Base-by-base conservation (phyloP, 2,329 filamentous ascomycete species). In the Blastomyces emzantsi region DNA sequence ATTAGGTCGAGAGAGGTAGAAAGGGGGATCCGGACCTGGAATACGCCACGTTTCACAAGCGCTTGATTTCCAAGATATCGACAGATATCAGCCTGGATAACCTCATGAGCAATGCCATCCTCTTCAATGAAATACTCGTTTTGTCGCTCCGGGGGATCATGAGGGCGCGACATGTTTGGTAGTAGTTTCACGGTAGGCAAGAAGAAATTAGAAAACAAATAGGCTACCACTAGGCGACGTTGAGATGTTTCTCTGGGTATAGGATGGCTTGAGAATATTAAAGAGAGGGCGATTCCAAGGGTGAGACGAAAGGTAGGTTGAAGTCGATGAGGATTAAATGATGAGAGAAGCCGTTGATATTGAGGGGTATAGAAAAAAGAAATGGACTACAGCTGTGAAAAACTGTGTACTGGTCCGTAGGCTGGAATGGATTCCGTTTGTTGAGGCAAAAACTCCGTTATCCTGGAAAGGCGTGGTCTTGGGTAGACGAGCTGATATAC, bases 51-150 rank as follows among this genome's bases (percentile, higher is more conserved):
- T 72, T 87, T 87, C 73, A 90, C 89, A 71, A 90, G 83, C 69
- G 89, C 89, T 80, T 92, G 89, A 75, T 90, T 90, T 72, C 89
- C 89, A 69, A 92, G 83, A 75, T 91, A 92, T 73, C 89, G 88
- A 80, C 89, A 92, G 69, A 92, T 90, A 75, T 92, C 89, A 73
- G 88, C 87, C 67, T 90, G 90, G 77, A 92, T 91, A 71, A 92
- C 89, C 76, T 92, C 89, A 70, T 89, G 86, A 75, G 90, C 88
- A 76, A 92, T 92, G 73, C 89, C 89, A 76, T 91, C 87, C 71
- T 87, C 85, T 56, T 88, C 87, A 63, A 92, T 86, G 75, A 92
- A 92, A 75, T 91, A 92, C 78, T 91, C 88, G 76, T 90, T 90
- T 74, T 88, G 76, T 71, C 76, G 73, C 67, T 73, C 70, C 67